A percentile compares a stretch with the other conserved stretches of the same genome.
Conservation (phyloP, 306 rosid genomes). For the Trifolium subterraneum region DNA sequence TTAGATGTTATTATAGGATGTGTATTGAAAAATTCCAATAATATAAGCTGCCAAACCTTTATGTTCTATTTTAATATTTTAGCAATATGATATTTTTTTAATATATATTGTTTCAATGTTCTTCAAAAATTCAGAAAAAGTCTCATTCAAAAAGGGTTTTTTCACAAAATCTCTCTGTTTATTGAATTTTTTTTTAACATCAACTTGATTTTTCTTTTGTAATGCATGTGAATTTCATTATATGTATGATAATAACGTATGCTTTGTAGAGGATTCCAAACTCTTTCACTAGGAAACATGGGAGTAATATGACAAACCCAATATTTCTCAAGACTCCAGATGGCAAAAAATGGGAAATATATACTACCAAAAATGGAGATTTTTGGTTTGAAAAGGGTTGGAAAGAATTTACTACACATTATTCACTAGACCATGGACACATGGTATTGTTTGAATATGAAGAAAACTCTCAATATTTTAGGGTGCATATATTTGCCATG, state of each 20-base stretch:
- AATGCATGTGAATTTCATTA: no score
- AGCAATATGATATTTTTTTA: no score
- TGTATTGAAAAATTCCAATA: no score
- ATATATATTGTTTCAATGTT: no score
- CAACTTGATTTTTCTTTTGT: no score
- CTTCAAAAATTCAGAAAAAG: no score
- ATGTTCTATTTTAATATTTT: no score
- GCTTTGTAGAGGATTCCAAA: not conserved
- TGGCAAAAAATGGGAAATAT: not conserved
- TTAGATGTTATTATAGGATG: no score
- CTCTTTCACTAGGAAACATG: not conserved
- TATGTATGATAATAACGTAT: not conserved
- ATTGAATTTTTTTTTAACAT: no score
- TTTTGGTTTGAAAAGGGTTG: not conserved
- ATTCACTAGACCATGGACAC: slow-evolving; percentile 8
- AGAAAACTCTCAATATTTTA: not conserved
- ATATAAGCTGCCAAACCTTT: no score
- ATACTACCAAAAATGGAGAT: not conserved
- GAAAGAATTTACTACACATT: not conserved
- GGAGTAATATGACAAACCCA: not conserved
- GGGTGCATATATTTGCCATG: not conserved
- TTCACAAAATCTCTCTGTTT: no score
- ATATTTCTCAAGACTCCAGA: not conserved
- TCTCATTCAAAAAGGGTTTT: no score
- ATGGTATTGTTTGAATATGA: slow-evolving; percentile 4